These are phyloP conservation scores for Arthrobotrys entomopaga DNA, from an alignment of 2,329 filamentous ascomycete species.

Conservation along the genomic window DNA sequence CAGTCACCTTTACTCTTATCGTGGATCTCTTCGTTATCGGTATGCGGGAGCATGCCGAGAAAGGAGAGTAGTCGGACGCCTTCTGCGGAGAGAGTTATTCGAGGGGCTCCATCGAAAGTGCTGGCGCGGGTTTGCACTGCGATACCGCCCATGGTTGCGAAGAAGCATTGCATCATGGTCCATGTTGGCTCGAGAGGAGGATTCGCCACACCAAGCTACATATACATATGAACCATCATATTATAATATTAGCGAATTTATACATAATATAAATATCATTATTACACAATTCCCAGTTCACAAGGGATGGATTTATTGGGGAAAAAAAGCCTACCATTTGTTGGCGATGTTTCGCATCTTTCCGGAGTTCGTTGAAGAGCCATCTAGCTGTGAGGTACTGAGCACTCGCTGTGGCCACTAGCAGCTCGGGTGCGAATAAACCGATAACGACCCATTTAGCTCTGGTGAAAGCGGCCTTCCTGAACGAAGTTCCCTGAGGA, in stretches of 20 bases:
- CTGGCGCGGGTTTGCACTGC: constrained; percentile 37
- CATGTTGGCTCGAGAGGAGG: constrained; percentile 37
- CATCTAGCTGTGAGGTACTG: constrained; percentile 52
- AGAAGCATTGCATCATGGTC: constrained; percentile 51
- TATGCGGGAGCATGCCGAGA: constrained; percentile 51
- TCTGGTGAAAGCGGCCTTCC: constrained; percentile 55
- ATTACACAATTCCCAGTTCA: too few relatives aligned
- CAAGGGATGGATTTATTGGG: too few relatives aligned
- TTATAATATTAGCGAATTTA: constrained; percentile 10
- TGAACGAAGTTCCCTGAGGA: constrained; percentile 22
- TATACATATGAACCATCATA: background rate
- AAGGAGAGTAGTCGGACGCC: constrained; percentile 40
- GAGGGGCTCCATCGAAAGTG: constrained; percentile 31
- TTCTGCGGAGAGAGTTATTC: constrained; percentile 35
- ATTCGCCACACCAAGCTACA: constrained; percentile 35
- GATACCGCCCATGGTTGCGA: constrained; percentile 52
- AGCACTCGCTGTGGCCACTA: constrained; percentile 59
- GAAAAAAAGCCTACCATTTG: constrained; percentile 21
- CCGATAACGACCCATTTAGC: constrained; percentile 60
- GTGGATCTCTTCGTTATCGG: constrained; percentile 55
- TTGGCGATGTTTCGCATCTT: constrained; percentile 41
- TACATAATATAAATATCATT: background rate
- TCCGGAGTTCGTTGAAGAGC: constrained; percentile 35
- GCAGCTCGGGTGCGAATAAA: constrained; percentile 61
- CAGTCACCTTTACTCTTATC: constrained; percentile 60